Evolutionary conservation across 768 basidiomycete species (phyloP), one percentile per base, ranked within the genome.

Genomic region (Solioccasus polychromus): DNA sequence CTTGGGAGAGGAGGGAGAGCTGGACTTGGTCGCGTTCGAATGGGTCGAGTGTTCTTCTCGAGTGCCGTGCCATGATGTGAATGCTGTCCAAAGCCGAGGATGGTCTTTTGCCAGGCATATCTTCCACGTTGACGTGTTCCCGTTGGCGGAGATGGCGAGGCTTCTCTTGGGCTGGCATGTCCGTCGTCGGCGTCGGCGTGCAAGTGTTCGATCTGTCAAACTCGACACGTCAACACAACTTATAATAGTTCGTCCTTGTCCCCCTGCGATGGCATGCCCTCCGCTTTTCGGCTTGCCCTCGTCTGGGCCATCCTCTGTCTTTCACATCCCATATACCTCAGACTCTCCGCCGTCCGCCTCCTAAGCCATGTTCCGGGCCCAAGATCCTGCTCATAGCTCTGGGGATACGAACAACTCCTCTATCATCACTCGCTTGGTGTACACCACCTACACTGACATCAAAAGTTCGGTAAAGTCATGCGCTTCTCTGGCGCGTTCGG

Each of bases 381-480:
- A 9, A 58, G 54, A 17, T 25, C 66, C 7, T 69, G 67, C 22
- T 82, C 79, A 23, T 62, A 72, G 45, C 48, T 83, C 3, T 83
- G 82, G 82, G 82, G 82, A 1, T 75, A 82, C 52, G 81, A 82
- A 54, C 78, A 78, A 73, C 51, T 66, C 14, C 73, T 83, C 11
- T 82, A 79, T 52, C 69, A 72, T 40, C 55, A 51, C 26, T 24
- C 59, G n/a, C 82, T 82, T 29, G 82, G 82, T 12, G 61, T 64
- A 8, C 68, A 69, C 12, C 81, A 83, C 58, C 46, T 70, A 18
- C 61, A 69, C 15, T 84, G 80, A 80, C 76, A 79, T 43, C 63
- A 57, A 23, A 56, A 64, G 42, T 84, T 73, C 44, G 82, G 82
- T 15, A 76, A 72, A 25, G 68, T 82, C 7, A 70, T 82, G 30